Base-by-base conservation (phyloP, 805 yeast species). In the Candida mattraensis region DNA sequence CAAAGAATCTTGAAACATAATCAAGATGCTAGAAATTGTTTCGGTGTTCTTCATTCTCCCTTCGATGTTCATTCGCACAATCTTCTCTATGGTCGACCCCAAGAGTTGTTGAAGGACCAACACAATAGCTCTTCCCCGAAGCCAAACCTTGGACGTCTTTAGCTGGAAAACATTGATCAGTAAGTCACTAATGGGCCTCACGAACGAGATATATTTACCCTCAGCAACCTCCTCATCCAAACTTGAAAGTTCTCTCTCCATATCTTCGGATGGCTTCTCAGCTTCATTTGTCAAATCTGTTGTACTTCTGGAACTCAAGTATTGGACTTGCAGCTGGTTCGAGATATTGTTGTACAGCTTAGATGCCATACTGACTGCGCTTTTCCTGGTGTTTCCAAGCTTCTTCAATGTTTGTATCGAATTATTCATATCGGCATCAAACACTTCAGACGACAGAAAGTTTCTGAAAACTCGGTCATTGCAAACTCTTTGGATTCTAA, bases 71-170 rank as follows among this genome's bases (percentile, higher is more conserved):
- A 70, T 68, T 25, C 80, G 62, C 4, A 78, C 70, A 35, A 74
- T 76, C 53, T 78, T 80, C 53, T 89, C 96, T 33, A 63, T 81
- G 0, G 96, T 83, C 2, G 91, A 84, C 0, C 97, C 97, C 24
- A 89, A 69, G 1, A 89, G 59, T 55, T 87, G 96, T 57, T 88
- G 96, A 35, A 89, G 62, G 3, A 89, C 76, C 5, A 87, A 78
- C 24, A 88, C 70, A 7, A 87, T 67, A 0, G 96, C 96, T 28
- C 88, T 67, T 0, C 96, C 97, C 35, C 95, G 66, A 2, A 89
- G 60, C 95, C 96, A 87, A 30, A 78, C 76, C 30, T 77, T 78
- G 2, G 84, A 70, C 12, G 45, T 56, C n/a, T 58, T 49, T 15
- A 86, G 59, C 19, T 84, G 78, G 59, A 89, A 89, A 2, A 87